Base-by-base conservation (phyloP, 768 basidiomycete species). In the Sporobolomyces phaffii region DNA sequence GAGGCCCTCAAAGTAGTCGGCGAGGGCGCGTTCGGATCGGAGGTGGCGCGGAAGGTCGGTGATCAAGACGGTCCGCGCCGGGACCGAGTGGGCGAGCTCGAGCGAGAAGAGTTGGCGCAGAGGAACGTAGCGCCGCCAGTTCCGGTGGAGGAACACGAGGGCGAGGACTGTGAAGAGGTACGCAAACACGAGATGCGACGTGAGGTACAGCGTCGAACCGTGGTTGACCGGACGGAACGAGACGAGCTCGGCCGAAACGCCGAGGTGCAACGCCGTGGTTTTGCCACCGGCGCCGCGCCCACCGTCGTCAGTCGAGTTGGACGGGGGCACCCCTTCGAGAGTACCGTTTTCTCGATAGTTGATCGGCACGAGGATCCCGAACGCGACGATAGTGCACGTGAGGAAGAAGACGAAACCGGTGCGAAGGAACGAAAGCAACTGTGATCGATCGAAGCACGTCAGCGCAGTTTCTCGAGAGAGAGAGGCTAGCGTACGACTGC, bases 361-460 rank as follows among this genome's bases (percentile, higher is more conserved):
- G 52, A 97, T 82, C 3, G 96, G 96, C 86, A 98, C 94, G 17
- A 99, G 83, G n/a, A 93, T 85, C 8, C 84, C 77, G 11, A 86
- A 78, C 0, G 92, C 91, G 64, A 91, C 87, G 51, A 90, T 74
- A 0, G 91, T 90, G 77, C 89, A 90, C 20, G 87, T 79, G 0
- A 88, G 86, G 79, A 99, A 99, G 31, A 97, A 81, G 74, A 88
- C 86, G 78, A 97, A 98, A 0, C 88, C 86, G 83, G 88, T 96
- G 77, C 94, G 93, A 82, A 91, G 88, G 79, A 99, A 98, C 71
- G 87, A 90, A 47, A 99, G 83, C 2, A 98, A 83, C 91, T 96
- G 75, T 18, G 33, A 1, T 11, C 4, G 14, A n/a, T 33, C 13
- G 28, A 57, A 5, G 24, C 17, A 20, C 49, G 26, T 24, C 49